Evolutionary conservation across 306 rosid species (phyloP), one percentile per base, ranked within the genome.

Genomic region (Gastrolobium bilobum): DNA sequence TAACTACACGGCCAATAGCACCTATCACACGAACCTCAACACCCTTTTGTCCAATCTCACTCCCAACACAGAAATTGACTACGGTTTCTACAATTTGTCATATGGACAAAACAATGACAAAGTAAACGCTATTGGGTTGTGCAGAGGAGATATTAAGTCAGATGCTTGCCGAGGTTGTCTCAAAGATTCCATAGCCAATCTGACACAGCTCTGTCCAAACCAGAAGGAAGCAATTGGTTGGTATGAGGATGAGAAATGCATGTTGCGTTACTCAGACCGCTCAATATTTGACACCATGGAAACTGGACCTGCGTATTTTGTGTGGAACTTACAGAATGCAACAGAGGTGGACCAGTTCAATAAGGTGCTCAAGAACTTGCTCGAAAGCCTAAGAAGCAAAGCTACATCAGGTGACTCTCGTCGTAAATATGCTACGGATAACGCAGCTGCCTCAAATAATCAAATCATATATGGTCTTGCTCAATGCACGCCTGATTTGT

Each of bases 401-500:
- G 83, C 83, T 1, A 60, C 75, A 30, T 67, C 71, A 0, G 83
- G 83, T 47, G 77, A 51, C 60, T 46, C 71, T 3, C 20, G 6
- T 7, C 46, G 1, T 2, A 85, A 78, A 43, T 85, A 33, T 29
- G 83, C 83, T 0, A 35, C 20, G 9, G 52, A 4, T 0, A 79
- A 3, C 5, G 79, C 47, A 0, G 0, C 4, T 4, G 86, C 48
- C 6, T 78, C 78, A 0, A 9, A 29, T 35, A 15, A 8, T 6
- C 11, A 57, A 53, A 50, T 31, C 0, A 13, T 84, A n/a, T 87
- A 44, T 39, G 88, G 74, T 37, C 82, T 85, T 48, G 71, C 42
- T 0, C 91, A 88, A 71, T 85, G 91, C 78, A 76, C 85, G 0
- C 87, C 78, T 5, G 87, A 88, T 63, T 57, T 85, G 43, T 48